phyloP scores from a whole-genome alignment of 169 alveolate species.

The Plasmodium berghei region DNA sequence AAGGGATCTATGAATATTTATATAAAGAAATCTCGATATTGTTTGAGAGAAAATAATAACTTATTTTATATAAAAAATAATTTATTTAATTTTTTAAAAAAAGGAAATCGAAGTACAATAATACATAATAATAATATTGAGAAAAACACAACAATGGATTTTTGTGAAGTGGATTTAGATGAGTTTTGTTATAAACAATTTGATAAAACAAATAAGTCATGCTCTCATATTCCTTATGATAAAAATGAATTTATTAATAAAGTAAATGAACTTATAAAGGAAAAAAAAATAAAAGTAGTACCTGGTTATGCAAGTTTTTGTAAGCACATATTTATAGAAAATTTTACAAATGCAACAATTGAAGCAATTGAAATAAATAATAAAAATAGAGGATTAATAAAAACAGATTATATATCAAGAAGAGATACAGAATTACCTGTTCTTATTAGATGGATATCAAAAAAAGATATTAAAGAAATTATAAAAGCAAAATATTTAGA shows the following conservation, averaged over 20 bases:
- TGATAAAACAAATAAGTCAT: slow-evolving; percentile 75
- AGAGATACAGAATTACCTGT: slow-evolving; percentile 98
- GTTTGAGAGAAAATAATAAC: not conserved
- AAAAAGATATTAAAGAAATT: slow-evolving; percentile 79
- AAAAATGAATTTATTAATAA: slow-evolving; percentile 80
- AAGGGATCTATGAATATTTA: not conserved
- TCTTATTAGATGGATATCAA: slow-evolving; percentile 94
- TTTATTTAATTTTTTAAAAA: slow-evolving; percentile 2
- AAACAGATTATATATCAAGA: slow-evolving; percentile 94
- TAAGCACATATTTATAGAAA: slow-evolving; percentile 95
- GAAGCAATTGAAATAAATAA: slow-evolving; percentile 92
- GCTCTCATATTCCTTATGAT: slow-evolving; percentile 81
- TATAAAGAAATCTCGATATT: slow-evolving; percentile 8
- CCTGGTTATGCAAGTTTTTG: slow-evolving; percentile 99
- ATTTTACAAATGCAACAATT: slow-evolving; percentile 94
- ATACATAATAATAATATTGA: too few species aligned
- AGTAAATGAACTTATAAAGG: slow-evolving; percentile 79
- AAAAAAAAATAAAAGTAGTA: slow-evolving; percentile 75
- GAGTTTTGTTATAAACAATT: slow-evolving; percentile 85
- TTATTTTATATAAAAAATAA: slow-evolving; percentile 1
- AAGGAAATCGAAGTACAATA: not conserved
- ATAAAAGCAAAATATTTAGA: slow-evolving; percentile 93
- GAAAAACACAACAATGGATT: slow-evolving; percentile 16
- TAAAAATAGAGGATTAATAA: slow-evolving; percentile 90
- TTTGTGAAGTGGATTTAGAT: slow-evolving; percentile 73